Percentiles rank a stretch among this genome's conserved stretches.
phyloP scores from a whole-genome alignment of 2,329 filamentous ascomycete genomes.

The Aureobasidium leucospermi region DNA sequence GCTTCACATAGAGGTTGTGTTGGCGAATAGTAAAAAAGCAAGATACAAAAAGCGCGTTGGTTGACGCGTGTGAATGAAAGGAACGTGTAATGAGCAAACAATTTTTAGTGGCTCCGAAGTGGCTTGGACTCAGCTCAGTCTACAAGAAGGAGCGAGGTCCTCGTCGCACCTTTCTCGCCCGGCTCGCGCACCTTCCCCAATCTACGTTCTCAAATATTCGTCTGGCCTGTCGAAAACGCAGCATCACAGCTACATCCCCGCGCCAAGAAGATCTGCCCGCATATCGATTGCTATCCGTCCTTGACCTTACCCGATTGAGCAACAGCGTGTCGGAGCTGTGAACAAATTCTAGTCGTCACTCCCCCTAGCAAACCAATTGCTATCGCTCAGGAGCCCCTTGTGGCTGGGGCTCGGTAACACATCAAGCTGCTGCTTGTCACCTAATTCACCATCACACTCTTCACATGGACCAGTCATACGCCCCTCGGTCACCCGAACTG shows the following conservation, averaged over 20 bases:
- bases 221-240: background rate
- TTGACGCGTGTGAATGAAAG: background rate
- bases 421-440: background rate
- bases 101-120: background rate
- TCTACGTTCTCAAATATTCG: background rate
- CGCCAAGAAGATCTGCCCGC: constrained; percentile 3
- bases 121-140: background rate
- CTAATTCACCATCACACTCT: background rate
- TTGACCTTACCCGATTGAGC: background rate
- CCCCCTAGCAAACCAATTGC: background rate
- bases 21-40: background rate
- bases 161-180: background rate
- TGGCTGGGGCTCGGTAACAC: background rate
- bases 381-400: constrained; percentile 2
- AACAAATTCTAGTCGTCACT: constrained; percentile 1
- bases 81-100: background rate
- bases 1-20: background rate
- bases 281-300: constrained; percentile 8
- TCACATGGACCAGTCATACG: constrained; percentile 14
- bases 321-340: constrained; percentile 5
- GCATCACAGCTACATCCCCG: background rate
- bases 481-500: constrained; percentile 15
- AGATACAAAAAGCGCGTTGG: background rate
- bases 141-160: background rate
- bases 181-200: background rate